Base-by-base conservation (phyloP, 306 rosid species). In the Biancaea sappan region DNA sequence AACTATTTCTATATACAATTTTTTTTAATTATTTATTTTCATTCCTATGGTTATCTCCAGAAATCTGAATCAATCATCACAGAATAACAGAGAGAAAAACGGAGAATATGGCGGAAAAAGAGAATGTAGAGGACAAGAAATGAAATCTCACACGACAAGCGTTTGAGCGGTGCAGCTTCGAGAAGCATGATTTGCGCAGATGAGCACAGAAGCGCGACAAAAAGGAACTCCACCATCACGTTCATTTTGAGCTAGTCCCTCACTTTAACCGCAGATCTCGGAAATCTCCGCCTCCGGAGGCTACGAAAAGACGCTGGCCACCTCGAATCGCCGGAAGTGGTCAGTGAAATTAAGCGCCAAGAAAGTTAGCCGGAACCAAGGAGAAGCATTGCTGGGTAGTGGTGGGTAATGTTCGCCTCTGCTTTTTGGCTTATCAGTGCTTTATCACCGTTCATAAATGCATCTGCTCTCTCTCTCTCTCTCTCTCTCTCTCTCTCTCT, bases 121-220 rank as follows among this genome's bases (percentile, higher is more conserved):
- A 22, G 5, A 8, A 28, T n/a, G 29, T 8, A 2, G 18, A 22
- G 0, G 10, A 9, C 7, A 52, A 21, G 15, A 34, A 3, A 13
- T 1, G 68, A 11, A 34, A 62, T 10, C 68, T 62, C 29, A 62
- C 68, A 19, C 37, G 68, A 62, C 35, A 62, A 62, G 8, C 68
- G 68, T 21, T 62, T 48, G 4, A 62, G 31, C 8, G 47, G 10
- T 8, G 68, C 4, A 37, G 68, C 68, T 35, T 19, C 48, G 31
- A 62, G 48, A 62, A 11, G 44, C 43, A 3, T 16, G 26, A 60
- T 34, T 34, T 60, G 1, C 48, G n/a, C 3, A 4, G 48, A 1
- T 11, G 68, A 47, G 2, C 18, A 62, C 13, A 62, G 31, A 18
- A 62, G 4, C 48, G 68, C 47, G 1, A 37, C 47, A 11, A 34